These are phyloP conservation scores for Pyrus communis DNA, from an alignment of 306 rosid genomes.

Conservation along the genomic window DNA sequence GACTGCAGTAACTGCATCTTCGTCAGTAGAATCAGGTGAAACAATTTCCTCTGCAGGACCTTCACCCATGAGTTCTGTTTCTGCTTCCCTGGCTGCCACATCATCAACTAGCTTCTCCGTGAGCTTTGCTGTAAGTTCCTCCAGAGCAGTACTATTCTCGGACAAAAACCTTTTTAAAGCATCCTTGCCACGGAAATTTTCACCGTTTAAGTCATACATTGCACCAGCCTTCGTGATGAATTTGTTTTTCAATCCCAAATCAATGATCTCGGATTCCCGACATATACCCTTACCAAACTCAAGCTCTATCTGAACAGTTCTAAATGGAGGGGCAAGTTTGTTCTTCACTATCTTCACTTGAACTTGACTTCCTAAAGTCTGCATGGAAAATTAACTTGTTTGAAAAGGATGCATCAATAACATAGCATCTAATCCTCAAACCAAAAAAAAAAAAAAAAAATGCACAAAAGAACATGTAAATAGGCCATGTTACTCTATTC, in stretches of 20 bases:
- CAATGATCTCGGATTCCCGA: constrained; percentile 53
- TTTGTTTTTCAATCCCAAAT: constrained; percentile 58
- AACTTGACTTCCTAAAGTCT: constrained; percentile 75
- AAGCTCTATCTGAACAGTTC: constrained; percentile 70
- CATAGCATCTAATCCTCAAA: not conserved
- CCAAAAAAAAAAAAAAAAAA: not conserved
- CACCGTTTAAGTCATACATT: constrained; percentile 37
- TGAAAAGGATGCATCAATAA: constrained; percentile 2
- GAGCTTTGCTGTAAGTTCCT: constrained; percentile 52
- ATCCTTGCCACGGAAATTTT: constrained; percentile 53
- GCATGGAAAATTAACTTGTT: constrained; percentile 12
- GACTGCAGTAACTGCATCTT: constrained; percentile 41
- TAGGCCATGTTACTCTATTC: not conserved
- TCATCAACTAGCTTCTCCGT: constrained; percentile 48
- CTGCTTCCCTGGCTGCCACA: constrained; percentile 24
- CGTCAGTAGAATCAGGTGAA: constrained; percentile 56
- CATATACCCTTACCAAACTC: constrained; percentile 88
- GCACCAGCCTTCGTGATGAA: constrained; percentile 43
- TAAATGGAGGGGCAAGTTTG: constrained; percentile 93
- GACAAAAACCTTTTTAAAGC: constrained; percentile 58
- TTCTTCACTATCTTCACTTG: constrained; percentile 89
- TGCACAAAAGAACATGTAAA: not conserved
- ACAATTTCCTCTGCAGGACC: constrained; percentile 35
- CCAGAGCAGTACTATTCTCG: constrained; percentile 32
- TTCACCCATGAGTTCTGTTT: constrained; percentile 23